These are phyloP conservation scores for Kluyveromyces wickerhamii DNA, from an alignment of 805 yeast species.

Conservation along the genomic window DNA sequence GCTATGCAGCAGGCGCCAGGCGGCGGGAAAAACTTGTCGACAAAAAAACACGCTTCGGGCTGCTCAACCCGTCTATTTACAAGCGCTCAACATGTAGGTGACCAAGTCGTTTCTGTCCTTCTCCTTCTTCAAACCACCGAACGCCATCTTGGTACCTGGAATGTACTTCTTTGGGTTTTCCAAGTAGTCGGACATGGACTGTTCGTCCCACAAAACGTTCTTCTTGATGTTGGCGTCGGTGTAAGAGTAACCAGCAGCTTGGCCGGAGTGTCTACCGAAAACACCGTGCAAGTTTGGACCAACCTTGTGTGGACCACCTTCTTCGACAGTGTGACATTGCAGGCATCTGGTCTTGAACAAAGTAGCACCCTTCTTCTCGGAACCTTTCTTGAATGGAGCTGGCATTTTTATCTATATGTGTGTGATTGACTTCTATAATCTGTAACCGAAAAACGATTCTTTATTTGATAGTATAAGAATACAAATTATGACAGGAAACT, in stretches of 20 bases:
- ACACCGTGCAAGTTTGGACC: conserved; percentile 98
- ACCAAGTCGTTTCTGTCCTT: conserved; percentile 97
- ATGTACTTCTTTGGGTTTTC: conserved; percentile 99
- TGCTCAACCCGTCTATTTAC: conserved; percentile 33
- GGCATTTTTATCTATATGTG: conserved; percentile 13
- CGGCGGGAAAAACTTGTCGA: no score
- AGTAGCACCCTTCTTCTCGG: conserved; percentile 92
- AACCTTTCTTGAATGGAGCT: conserved; percentile 37
- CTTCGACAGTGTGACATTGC: conserved; percentile 96
- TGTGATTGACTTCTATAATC: no score
- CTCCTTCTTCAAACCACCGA: conserved; percentile 98
- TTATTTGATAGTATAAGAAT: no score
- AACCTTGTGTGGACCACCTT: conserved; percentile 95
- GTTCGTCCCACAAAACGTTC: conserved; percentile 82
- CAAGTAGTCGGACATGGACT: conserved; percentile 88
- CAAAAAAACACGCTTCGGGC: no score
- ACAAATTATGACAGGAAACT: no score
- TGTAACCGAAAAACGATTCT: no score
- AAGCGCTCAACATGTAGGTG: conserved; percentile 63
- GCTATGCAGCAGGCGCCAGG: no score
- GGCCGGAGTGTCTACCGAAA: conserved; percentile 86
- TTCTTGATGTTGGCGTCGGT: conserved; percentile 98
- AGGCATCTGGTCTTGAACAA: conserved; percentile 98
- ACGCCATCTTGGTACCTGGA: conserved; percentile 99
- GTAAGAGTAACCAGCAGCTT: conserved; percentile 88